phyloP scores from a whole-genome alignment of 2,329 filamentous ascomycete genomes.

The Penicillium olsonii region DNA sequence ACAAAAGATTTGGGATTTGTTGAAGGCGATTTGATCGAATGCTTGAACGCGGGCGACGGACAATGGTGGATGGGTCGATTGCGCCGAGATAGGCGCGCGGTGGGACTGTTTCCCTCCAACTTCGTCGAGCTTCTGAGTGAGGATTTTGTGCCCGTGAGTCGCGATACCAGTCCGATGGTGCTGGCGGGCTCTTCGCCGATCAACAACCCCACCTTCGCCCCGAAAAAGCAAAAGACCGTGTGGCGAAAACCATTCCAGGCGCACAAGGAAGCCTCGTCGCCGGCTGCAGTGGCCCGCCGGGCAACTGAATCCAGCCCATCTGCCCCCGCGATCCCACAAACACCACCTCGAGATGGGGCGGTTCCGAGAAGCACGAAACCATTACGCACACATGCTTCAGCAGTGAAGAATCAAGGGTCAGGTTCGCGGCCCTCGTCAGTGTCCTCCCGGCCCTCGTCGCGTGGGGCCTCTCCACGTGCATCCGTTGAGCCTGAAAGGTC shows the following conservation, averaged over 20 bases:
- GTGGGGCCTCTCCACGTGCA: conserved; percentile 29
- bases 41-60: conserved; percentile 93
- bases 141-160: conserved; percentile 70
- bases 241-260: conserved; percentile 67
- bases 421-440: conserved; percentile 37
- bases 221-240: conserved; percentile 60
- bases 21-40: conserved; percentile 97
- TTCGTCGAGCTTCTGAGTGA: conserved; percentile 90
- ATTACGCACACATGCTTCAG: conserved; percentile 40
- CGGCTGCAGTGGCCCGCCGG: conserved; percentile 35
- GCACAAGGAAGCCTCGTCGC: conserved; percentile 54
- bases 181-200: conserved; percentile 51
- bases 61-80: conserved; percentile 98
- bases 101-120: conserved; percentile 94
- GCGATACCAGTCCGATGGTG: conserved; percentile 55
- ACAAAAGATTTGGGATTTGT: conserved; percentile 96
- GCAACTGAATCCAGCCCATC: conserved; percentile 37
- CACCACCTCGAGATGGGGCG: conserved; percentile 38
- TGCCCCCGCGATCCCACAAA: conserved; percentile 37
- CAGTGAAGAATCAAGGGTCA: conserved; percentile 41
- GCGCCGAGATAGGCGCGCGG: conserved; percentile 83
- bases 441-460: conserved; percentile 31
- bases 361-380: conserved; percentile 33
- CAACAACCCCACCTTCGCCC: conserved; percentile 49
- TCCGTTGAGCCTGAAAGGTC: conserved; percentile 23